These are phyloP conservation scores for Meira nashicola DNA, from an alignment of 1,284 basidiomycete genomes.

Conservation along the genomic window DNA sequence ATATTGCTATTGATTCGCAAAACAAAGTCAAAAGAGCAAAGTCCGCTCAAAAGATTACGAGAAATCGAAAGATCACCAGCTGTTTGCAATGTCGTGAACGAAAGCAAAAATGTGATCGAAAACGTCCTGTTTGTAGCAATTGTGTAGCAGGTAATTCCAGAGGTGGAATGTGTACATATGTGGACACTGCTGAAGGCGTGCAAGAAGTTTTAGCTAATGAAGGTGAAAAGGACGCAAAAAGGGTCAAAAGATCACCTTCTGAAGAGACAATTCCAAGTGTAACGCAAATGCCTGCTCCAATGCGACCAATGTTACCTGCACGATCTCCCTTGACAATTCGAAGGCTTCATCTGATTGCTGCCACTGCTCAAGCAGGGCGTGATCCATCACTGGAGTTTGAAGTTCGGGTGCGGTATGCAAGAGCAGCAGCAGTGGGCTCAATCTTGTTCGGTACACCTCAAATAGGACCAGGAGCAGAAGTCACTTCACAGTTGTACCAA, in stretches of 20 bases:
- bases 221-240: conserved; percentile 6
- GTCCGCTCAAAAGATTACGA: conserved; percentile 40
- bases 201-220: neutral
- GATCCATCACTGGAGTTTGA: conserved; percentile 31
- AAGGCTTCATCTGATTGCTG: conserved; percentile 11
- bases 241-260: conserved; percentile 1
- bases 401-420: conserved; percentile 35
- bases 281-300: neutral
- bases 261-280: neutral
- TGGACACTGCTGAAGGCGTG: conserved; percentile 21
- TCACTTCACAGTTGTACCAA: neutral
- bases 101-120: conserved; percentile 47
- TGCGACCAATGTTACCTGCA: neutral
- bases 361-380: conserved; percentile 21
- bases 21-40: conserved; percentile 26
- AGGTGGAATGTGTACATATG: conserved; percentile 33
- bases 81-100: conserved; percentile 40
- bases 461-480: neutral
- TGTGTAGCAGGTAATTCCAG: conserved; percentile 29
- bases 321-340: neutral
- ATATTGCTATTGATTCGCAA: too few species aligned
- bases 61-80: conserved; percentile 41
- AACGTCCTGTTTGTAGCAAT: conserved; percentile 38
- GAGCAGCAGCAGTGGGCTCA: conserved; percentile 37
- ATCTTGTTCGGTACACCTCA: conserved; percentile 21